Percentiles rank a stretch among this genome's conserved stretches.
Evolutionary conservation across 805 yeast genomes (phyloP).

Genomic region (Sugiyamaella floridensis): DNA sequence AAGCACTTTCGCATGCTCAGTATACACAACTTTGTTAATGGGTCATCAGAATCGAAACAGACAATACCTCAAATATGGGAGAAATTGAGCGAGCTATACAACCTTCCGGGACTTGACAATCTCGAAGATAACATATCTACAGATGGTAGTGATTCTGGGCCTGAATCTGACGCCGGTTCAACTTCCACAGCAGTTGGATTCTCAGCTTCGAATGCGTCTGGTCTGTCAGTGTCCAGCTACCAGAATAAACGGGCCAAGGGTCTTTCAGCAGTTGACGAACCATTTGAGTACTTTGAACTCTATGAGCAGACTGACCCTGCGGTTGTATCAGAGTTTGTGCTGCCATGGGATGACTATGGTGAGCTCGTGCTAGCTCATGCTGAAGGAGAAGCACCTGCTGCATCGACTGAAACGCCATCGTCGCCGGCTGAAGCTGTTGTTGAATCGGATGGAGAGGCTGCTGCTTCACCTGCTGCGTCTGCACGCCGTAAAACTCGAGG

Average conservation of each 20-base stretch:
- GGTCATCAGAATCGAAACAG: slow-evolving; percentile 22
- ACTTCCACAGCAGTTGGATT: background rate
- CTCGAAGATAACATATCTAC: slow-evolving; percentile 32
- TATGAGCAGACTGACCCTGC: slow-evolving; percentile 3
- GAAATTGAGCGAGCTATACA: slow-evolving; percentile 47
- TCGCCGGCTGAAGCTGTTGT: slow-evolving; percentile 6
- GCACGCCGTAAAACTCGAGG: slow-evolving; percentile 1
- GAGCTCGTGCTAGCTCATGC: slow-evolving; percentile 38
- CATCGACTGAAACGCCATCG: background rate
- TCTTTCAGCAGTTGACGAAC: slow-evolving; percentile 2
- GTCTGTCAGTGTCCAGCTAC: background rate
- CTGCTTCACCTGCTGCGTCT: background rate
- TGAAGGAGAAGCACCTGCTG: slow-evolving; percentile 2
- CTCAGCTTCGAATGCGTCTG: background rate
- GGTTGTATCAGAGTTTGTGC: slow-evolving; percentile 27
- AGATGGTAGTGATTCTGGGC: background rate
- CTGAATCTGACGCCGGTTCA: background rate
- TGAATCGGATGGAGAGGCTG: slow-evolving; percentile 8
- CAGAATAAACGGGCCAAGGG: slow-evolving; percentile 3
- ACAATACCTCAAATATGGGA: slow-evolving; percentile 51
- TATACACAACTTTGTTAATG: slow-evolving; percentile 26
- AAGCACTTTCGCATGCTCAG: slow-evolving; percentile 33
- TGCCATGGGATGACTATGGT: slow-evolving; percentile 43
- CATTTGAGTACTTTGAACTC: slow-evolving; percentile 4
- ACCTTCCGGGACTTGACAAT: slow-evolving; percentile 51